A percentile compares a stretch with the other conserved stretches of the same genome.
Evolutionary conservation across 108 stramenopile genomes (phyloP).

Genomic region (Chaetoceros muelleri): DNA sequence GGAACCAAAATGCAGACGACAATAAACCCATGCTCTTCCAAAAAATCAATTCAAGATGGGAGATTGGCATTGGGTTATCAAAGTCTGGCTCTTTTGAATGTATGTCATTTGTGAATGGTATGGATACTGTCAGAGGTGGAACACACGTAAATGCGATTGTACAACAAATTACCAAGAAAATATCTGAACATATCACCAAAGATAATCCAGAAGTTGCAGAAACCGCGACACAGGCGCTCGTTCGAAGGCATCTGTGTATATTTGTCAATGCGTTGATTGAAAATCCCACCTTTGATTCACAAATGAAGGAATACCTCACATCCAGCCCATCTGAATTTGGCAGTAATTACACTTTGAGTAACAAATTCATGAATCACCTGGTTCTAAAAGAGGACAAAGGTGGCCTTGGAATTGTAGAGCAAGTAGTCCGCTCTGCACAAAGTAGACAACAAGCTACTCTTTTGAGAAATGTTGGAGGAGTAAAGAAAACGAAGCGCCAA

Average conservation of each 20-base stretch:
- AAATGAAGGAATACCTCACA: constrained; percentile 96
- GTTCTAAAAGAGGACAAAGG: constrained; percentile 32
- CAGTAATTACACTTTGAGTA: constrained; percentile 35
- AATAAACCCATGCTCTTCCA: constrained; percentile 18
- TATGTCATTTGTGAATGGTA: constrained; percentile 84
- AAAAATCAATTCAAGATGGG: constrained; percentile 47
- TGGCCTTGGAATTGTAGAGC: constrained; percentile 72
- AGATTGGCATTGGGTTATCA: constrained; percentile 56
- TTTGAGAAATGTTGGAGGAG: constrained; percentile 46
- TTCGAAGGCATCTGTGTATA: constrained; percentile 86
- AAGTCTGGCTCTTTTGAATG: constrained; percentile 38
- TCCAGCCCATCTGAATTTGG: constrained; percentile 79
- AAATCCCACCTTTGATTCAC: constrained; percentile 97
- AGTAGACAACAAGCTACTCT: constrained; percentile 58
- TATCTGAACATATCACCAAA: constrained; percentile 46
- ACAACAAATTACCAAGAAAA: constrained; percentile 55
- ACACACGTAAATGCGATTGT: constrained; percentile 76
- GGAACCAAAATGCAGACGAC: background rate
- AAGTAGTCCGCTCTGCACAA: constrained; percentile 37
- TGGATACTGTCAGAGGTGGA: constrained; percentile 79
- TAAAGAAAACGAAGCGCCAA: constrained; percentile 44
- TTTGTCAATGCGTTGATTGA: constrained; percentile 91
- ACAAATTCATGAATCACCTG: constrained; percentile 38
- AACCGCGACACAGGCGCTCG: constrained; percentile 42
- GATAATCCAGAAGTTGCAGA: constrained; percentile 36